Evolutionary conservation across 2,329 filamentous ascomycete species (phyloP).

Genomic region (Esteya vermicola): DNA sequence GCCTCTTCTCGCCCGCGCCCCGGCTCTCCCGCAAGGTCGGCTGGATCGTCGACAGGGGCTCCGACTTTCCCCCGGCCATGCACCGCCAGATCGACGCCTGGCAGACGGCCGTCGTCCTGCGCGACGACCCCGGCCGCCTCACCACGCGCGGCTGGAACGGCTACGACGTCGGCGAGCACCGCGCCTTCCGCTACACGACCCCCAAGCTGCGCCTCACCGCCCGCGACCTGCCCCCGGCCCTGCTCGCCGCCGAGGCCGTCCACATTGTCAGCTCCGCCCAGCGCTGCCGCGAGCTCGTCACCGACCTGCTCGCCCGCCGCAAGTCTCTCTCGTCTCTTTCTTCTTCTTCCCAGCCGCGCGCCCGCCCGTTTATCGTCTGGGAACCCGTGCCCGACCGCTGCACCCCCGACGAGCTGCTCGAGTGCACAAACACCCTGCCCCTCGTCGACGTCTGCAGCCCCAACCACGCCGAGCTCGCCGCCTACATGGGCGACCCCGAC

Average conservation of each 20-base stretch:
- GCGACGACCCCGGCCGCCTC: conserved; percentile 49
- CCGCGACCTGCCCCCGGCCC: conserved; percentile 47
- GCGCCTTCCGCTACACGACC: conserved; percentile 75
- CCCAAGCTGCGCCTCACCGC: conserved; percentile 72
- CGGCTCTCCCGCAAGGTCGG: conserved; percentile 52
- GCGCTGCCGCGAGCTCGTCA: conserved; percentile 63
- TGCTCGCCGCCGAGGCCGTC: conserved; percentile 63
- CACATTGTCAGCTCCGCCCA: conserved; percentile 75
- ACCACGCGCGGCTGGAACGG: conserved; percentile 92
- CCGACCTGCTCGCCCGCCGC: conserved; percentile 48
- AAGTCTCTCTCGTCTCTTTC: too few relatives aligned
- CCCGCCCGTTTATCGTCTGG: conserved; percentile 70
- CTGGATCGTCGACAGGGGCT: conserved; percentile 84
- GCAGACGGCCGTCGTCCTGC: conserved; percentile 59
- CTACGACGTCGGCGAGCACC: conserved; percentile 46
- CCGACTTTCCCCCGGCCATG: conserved; percentile 64
- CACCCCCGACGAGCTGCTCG: conserved; percentile 51
- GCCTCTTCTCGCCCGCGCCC: conserved; percentile 67
- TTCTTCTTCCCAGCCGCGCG: too few relatives aligned
- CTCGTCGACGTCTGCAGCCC: conserved; percentile 55
- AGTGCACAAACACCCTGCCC: conserved; percentile 48
- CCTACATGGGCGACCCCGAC: conserved; percentile 57
- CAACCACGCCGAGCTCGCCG: conserved; percentile 79
- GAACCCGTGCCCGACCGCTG: conserved; percentile 89
- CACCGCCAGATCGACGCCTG: conserved; percentile 53